phyloP scores from a whole-genome alignment of 164 flowering plant genomes.

The Aristolochia californica region DNA sequence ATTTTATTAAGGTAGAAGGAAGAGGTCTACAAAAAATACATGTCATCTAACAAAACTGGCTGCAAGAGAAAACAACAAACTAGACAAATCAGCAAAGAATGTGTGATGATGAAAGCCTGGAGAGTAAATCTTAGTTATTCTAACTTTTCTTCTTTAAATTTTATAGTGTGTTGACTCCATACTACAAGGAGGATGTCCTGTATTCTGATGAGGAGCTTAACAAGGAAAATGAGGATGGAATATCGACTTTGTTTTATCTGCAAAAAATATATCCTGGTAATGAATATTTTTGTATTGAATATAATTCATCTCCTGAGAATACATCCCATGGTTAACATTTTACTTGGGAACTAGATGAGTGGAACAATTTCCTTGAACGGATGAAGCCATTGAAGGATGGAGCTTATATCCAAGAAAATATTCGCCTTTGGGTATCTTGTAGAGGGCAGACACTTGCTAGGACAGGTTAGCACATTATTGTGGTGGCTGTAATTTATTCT shows the following conservation, averaged over 20 bases:
- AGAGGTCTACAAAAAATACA: no score
- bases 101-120: no score
- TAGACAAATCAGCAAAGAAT: no score
- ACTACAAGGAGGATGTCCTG: constrained; percentile 85
- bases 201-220: constrained; percentile 75
- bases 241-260: constrained; percentile 77
- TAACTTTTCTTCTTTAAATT: neutral
- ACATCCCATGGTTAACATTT: constrained; percentile 4
- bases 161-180: constrained; percentile 84
- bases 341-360: constrained; percentile 50
- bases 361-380: constrained; percentile 66
- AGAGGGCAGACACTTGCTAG: constrained; percentile 93
- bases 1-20: no score
- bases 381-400: constrained; percentile 20
- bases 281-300: constrained; percentile 1
- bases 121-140: no score
- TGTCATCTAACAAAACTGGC: no score
- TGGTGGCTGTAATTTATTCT: neutral
- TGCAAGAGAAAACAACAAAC: no score
- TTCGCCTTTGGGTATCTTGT: constrained; percentile 79
- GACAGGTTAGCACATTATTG: constrained; percentile 48
- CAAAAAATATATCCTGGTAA: constrained; percentile 87
- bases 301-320: neutral
- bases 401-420: constrained; percentile 20
- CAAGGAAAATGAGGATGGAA: constrained; percentile 94